Conservation (phyloP, 1,284 basidiomycete genomes). For the Microbotryomycetes sp. region DNA sequence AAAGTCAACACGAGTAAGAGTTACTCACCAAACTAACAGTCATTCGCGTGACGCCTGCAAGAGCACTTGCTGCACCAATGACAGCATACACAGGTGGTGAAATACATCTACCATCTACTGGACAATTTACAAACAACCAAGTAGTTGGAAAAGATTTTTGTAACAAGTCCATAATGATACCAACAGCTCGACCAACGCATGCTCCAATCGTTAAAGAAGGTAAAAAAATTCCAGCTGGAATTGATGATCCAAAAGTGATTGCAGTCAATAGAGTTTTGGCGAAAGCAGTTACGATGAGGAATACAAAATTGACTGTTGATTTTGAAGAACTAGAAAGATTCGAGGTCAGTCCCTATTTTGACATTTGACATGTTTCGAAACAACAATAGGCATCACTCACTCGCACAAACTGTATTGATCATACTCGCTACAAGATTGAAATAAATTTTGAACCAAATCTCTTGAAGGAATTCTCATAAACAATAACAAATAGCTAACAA, state of each 20-base stretch:
- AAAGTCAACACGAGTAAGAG: background rate
- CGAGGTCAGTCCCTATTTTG: background rate
- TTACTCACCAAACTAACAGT: constrained; percentile 55
- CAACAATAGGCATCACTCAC: constrained; percentile 8
- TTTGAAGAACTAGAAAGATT: constrained; percentile 4
- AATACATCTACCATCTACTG: constrained; percentile 59
- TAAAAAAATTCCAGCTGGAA: constrained; percentile 95
- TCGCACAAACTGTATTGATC: constrained; percentile 65
- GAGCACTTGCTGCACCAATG: constrained; percentile 70
- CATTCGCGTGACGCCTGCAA: constrained; percentile 74
- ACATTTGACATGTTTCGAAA: background rate
- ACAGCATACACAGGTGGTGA: constrained; percentile 77
- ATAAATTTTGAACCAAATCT: constrained; percentile 54
- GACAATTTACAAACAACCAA: constrained; percentile 60
- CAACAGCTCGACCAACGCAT: constrained; percentile 83
- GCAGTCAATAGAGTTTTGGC: constrained; percentile 74
- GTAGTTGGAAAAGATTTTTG: constrained; percentile 62
- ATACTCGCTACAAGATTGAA: constrained; percentile 67
- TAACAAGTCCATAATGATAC: constrained; percentile 72
- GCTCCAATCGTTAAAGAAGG: constrained; percentile 94
- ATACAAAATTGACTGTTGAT: constrained; percentile 11
- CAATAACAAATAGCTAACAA: constrained; percentile 69
- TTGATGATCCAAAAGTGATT: constrained; percentile 87
- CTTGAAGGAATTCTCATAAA: constrained; percentile 33
- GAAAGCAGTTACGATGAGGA: constrained; percentile 42